Base-by-base conservation (phyloP, 2,329 filamentous ascomycete species). In the Metarhizium robertsii region DNA sequence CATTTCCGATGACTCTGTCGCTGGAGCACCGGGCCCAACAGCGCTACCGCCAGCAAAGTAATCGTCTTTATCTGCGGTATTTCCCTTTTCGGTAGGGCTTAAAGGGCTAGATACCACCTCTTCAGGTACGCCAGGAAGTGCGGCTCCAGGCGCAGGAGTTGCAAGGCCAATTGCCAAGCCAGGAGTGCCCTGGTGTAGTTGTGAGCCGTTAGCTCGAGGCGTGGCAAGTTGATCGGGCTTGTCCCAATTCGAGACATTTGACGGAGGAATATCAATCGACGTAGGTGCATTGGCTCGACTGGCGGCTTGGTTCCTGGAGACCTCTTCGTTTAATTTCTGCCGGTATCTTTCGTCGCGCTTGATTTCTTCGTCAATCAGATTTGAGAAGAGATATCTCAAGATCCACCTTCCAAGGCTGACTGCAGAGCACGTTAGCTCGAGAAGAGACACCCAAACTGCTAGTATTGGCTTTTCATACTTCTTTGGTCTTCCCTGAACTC, bases 361-460 rank as follows among this genome's bases (percentile, higher is more conserved):
- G 61, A 96, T 88, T 68, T 97, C 90, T 68, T 96, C 92, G 58
- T 95, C 88, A 54, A 99, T 87, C 46, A 97, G 77, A 55, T 88
- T 87, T 10, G 87, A 85, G 72, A 99, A 99, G 0, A 99, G 79
- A 69, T 96, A 95, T 38, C 94, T 84, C 57, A 99, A 74, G 49
- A 97, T 84, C 94, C 94, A 99, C 76, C 95, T 96, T 8, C 94
- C 94, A 49, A 97, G 83, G 65, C 96, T 97, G 69, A 97, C 89
- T 94, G 60, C 30, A 43, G 18, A 36, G 18, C 16, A 30, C 32
- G 60, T 70, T 60, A 71, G 66, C 52, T 18, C 18, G 11, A 57
- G 29, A 18, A 53, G 30, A 25, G 34, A n/a, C 29, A 32, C 14
- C 16, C 14, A 42, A 32, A 25, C 13, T n/a, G 14, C 7, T 30